Evolutionary conservation across 176 grass and related monocot genomes (phyloP).

Genomic region (Triticum timopheevii): DNA sequence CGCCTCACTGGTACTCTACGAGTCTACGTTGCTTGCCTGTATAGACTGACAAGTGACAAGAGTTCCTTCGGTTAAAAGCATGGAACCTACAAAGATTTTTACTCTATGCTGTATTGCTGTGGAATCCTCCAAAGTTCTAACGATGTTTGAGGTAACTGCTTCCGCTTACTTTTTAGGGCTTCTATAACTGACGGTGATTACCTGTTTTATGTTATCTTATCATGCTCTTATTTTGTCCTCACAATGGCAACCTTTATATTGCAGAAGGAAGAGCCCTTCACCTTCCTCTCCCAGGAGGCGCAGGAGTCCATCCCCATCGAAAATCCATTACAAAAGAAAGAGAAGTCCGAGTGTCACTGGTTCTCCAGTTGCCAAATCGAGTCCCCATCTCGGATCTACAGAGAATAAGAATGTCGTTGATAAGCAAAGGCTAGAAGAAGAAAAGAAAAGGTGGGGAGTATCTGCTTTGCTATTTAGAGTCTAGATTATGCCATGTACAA

Average conservation of each 20-base stretch:
- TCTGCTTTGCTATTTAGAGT: slow-evolving; percentile 34
- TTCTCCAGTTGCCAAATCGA: slow-evolving; percentile 49
- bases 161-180: slow-evolving; percentile 34
- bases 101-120: slow-evolving; percentile 57
- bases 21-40: slow-evolving; percentile 40
- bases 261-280: slow-evolving; percentile 88
- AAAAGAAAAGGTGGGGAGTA: slow-evolving; percentile 95
- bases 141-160: slow-evolving; percentile 58
- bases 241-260: slow-evolving; percentile 29
- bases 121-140: slow-evolving; percentile 57
- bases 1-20: background rate
- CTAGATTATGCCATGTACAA: slow-evolving; percentile 9
- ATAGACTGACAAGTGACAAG: slow-evolving; percentile 45
- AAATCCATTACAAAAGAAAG: slow-evolving; percentile 61
- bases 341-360: slow-evolving; percentile 61
- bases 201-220: slow-evolving; percentile 26
- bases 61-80: slow-evolving; percentile 49
- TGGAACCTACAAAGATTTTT: slow-evolving; percentile 56
- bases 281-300: slow-evolving; percentile 56
- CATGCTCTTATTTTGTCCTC: slow-evolving; percentile 15
- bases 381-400: slow-evolving; percentile 33
- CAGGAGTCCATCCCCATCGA: slow-evolving; percentile 57
- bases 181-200: slow-evolving; percentile 21
- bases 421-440: slow-evolving; percentile 87
- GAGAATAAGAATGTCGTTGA: slow-evolving; percentile 70